Evolutionary conservation across 2,329 filamentous ascomycete species (phyloP).

Genomic region (Penicillium sp.): DNA sequence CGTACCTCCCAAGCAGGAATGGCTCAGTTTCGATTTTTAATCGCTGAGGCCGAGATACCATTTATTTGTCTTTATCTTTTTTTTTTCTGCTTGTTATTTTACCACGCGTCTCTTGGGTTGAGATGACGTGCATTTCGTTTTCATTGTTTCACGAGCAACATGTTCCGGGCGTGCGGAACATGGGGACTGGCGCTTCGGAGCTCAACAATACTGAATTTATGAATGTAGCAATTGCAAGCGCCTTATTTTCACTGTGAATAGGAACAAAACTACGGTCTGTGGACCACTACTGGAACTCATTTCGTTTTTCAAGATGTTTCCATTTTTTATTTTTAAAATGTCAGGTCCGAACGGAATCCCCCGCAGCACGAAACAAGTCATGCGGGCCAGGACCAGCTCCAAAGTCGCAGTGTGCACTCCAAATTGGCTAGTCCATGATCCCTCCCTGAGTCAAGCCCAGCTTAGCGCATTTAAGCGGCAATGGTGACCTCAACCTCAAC

Average conservation of each 20-base stretch:
- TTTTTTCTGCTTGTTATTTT: background rate
- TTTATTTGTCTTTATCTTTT: background rate
- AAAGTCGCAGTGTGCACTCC: constrained; percentile 16
- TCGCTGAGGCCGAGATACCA: background rate
- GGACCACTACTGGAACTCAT: background rate
- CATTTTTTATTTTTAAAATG: constrained; percentile 31
- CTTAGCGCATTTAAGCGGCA: constrained; percentile 45
- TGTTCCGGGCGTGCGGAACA: background rate
- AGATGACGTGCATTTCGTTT: background rate
- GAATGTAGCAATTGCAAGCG: background rate
- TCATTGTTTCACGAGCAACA: background rate
- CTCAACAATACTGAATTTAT: background rate
- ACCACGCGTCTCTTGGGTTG: background rate
- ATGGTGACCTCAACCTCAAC: constrained; percentile 55
- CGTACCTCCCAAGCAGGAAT: constrained; percentile 74
- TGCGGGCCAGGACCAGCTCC: constrained; percentile 16
- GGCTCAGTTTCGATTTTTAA: constrained; percentile 70
- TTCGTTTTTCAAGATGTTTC: constrained; percentile 29
- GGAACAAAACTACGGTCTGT: background rate
- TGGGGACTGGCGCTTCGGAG: background rate
- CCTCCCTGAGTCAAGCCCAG: constrained; percentile 22
- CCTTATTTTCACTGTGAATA: background rate
- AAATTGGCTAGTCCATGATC: constrained; percentile 18
- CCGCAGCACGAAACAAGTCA: constrained; percentile 15
- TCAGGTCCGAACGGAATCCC: constrained; percentile 34